Conservation (phyloP, 192 early-diverging fungal species). For the Entomortierella parvispora region DNA sequence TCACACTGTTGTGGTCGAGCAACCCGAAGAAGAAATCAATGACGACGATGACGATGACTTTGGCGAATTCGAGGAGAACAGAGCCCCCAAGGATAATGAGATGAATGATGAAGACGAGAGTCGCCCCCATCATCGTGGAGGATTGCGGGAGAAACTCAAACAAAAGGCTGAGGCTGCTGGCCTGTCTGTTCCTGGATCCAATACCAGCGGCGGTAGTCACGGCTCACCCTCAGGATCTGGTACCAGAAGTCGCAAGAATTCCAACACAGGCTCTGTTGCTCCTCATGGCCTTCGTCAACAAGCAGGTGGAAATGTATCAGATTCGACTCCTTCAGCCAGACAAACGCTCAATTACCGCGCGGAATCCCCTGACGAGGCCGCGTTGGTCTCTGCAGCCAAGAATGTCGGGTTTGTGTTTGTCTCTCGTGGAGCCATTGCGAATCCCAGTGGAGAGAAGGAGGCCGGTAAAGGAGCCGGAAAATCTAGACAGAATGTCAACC, state of each 20-base stretch:
- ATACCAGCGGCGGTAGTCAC: conserved; percentile 39
- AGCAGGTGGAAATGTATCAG: neutral
- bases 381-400: conserved; percentile 81
- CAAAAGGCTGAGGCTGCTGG: conserved; percentile 49
- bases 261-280: conserved; percentile 13
- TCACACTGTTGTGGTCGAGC: conserved; percentile 94
- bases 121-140: conserved; percentile 44
- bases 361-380: conserved; percentile 87
- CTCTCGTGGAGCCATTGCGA: conserved; percentile 24
- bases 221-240: conserved; percentile 43
- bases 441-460: neutral
- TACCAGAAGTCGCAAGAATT: conserved; percentile 40
- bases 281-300: neutral
- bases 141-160: conserved; percentile 33
- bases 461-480: conserved; percentile 29
- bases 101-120: conserved; percentile 46
- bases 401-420: conserved; percentile 84
- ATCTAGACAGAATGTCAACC: conserved; percentile 57
- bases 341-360: conserved; percentile 67
- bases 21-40: conserved; percentile 51
- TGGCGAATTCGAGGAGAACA: conserved; percentile 42
- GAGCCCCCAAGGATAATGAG: conserved; percentile 14
- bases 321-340: neutral
- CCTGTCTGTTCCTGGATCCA: conserved; percentile 35
- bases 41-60: conserved; percentile 62